phyloP scores from a whole-genome alignment of 1,284 basidiomycete species.

The Austroboletus niveus region DNA sequence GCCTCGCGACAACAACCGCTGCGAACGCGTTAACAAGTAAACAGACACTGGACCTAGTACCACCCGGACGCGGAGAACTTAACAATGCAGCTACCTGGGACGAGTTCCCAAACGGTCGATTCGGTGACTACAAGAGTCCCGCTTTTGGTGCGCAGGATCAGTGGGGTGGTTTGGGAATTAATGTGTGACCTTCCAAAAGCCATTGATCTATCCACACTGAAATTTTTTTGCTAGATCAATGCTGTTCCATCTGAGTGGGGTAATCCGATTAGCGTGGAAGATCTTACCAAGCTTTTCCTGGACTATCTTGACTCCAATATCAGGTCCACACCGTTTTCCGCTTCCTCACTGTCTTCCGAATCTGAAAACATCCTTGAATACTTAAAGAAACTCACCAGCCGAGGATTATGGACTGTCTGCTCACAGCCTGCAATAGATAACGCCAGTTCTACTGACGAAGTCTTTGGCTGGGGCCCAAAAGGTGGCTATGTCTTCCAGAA shows the following conservation, averaged over 20 bases:
- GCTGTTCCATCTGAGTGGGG: constrained; percentile 82
- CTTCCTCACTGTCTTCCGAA: constrained; percentile 81
- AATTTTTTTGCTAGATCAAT: constrained; percentile 44
- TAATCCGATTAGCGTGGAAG: constrained; percentile 63
- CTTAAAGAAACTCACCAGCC: constrained; percentile 73
- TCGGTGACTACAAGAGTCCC: constrained; percentile 96
- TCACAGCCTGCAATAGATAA: constrained; percentile 95
- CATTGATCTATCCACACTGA: neutral
- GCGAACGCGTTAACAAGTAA: constrained; percentile 53
- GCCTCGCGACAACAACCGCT: constrained; percentile 45
- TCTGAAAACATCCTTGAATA: constrained; percentile 80
- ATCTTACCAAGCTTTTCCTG: constrained; percentile 81
- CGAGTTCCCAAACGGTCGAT: constrained; percentile 99
- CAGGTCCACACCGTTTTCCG: constrained; percentile 85
- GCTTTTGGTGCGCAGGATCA: constrained; percentile 84
- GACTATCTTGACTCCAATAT: constrained; percentile 73
- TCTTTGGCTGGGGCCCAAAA: constrained; percentile 91
- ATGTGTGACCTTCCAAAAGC: constrained; percentile 37
- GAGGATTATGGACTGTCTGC: constrained; percentile 93
- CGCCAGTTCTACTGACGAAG: constrained; percentile 65
- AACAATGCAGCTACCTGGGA: constrained; percentile 88
- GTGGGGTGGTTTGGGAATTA: constrained; percentile 63
- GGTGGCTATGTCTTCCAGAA: constrained; percentile 97
- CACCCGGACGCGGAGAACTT: constrained; percentile 63
- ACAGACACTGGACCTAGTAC: constrained; percentile 48